These are phyloP conservation scores for Calocera viscosa DNA, from an alignment of 768 basidiomycete genomes.

Conservation along the genomic window DNA sequence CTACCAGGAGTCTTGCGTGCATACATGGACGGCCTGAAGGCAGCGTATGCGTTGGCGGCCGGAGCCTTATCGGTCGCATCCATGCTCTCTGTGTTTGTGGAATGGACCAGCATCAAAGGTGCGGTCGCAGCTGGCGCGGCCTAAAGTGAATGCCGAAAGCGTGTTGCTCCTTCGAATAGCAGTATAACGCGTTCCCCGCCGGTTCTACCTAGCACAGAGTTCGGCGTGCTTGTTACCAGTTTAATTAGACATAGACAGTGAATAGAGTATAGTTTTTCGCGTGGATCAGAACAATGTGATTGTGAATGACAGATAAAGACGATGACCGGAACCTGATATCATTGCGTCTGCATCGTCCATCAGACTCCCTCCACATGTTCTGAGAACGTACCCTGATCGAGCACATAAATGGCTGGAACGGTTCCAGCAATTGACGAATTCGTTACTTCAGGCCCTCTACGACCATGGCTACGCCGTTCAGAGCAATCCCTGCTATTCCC, in stretches of 20 bases:
- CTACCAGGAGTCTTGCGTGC: neutral
- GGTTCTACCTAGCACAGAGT: too few species aligned
- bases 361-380: too few species aligned
- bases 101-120: neutral
- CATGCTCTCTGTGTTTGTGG: neutral
- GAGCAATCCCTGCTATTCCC: neutral
- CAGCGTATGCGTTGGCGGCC: neutral
- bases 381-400: too few species aligned
- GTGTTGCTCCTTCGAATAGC: neutral
- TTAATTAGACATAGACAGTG: too few species aligned
- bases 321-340: too few species aligned
- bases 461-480: neutral
- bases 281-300: too few species aligned
- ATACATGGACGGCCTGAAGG: neutral
- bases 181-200: too few species aligned
- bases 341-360: too few species aligned
- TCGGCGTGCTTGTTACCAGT: too few species aligned
- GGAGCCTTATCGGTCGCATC: neutral
- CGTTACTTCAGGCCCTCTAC: too few species aligned
- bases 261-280: too few species aligned
- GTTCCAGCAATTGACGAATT: neutral
- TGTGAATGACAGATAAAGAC: too few species aligned
- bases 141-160: neutral
- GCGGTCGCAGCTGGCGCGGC: neutral
- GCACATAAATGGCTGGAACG: neutral